Evolutionary conservation across 805 yeast species (phyloP).

Genomic region (Saccharomyces kudriavzevii): DNA sequence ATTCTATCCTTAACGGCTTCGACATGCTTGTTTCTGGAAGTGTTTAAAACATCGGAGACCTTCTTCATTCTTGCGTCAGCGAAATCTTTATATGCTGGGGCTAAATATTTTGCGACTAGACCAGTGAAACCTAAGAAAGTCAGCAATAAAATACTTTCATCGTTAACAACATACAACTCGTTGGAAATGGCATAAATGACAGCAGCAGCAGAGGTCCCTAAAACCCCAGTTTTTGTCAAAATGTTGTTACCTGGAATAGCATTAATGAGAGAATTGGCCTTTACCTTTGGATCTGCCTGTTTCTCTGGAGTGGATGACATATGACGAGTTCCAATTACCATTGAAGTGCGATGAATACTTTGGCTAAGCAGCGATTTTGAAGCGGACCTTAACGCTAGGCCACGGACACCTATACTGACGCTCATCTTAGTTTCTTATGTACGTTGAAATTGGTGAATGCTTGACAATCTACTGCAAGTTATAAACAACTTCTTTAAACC

Average conservation of each 20-base stretch:
- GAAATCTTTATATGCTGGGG: conserved; percentile 91
- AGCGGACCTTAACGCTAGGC: conserved; percentile 20
- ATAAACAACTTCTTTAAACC: neutral
- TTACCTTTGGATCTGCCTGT: conserved; percentile 74
- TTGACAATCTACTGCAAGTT: neutral
- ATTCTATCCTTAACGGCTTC: conserved; percentile 91
- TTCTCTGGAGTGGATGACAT: conserved; percentile 47
- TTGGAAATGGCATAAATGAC: conserved; percentile 89
- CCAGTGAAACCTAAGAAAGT: conserved; percentile 73
- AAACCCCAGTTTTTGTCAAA: conserved; percentile 86
- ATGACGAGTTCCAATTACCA: conserved; percentile 50
- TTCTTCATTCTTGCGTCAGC: conserved; percentile 80
- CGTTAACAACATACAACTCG: conserved; percentile 87
- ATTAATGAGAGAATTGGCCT: conserved; percentile 83
- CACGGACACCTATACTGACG: conserved; percentile 24
- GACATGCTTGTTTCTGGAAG: conserved; percentile 84
- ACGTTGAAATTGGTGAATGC: neutral
- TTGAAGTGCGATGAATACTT: conserved; percentile 21
- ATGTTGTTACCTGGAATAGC: conserved; percentile 88
- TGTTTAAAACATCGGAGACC: conserved; percentile 73
- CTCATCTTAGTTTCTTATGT: neutral
- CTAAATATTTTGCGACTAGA: conserved; percentile 75
- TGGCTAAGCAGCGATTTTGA: conserved; percentile 19
- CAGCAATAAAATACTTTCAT: conserved; percentile 78
- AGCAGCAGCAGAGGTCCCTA: conserved; percentile 93